Evolutionary conservation across 2,329 filamentous ascomycete species (phyloP), one percentile per base, ranked within the genome.

Genomic region (Beauveria sp.): DNA sequence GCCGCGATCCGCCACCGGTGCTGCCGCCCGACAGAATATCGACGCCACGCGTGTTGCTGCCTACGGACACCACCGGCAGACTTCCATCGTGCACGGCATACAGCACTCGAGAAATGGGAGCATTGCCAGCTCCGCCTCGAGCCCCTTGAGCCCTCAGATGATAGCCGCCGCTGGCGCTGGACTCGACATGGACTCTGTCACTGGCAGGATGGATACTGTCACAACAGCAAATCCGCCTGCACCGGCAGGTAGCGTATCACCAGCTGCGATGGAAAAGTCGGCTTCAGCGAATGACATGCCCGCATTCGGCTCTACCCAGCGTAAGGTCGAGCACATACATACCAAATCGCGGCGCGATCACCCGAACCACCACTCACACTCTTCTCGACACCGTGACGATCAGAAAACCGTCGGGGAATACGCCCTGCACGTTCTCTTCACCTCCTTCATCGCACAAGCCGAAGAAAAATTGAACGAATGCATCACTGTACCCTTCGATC

Each of bases 331-430:
- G 68, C 79, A 83, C 62, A 84, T 84, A 73, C 85, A 88, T 28
- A 87, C 84, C 64, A 90, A 84, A 71, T 78, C 84, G 52, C 85
- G 88, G 66, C 84, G 88, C 68, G 89, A 92, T 64, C 87, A 91
- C 70, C 78, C 81, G 7, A 88, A 89, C 69, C 86, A 92, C 69
- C 88, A 87, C 67, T 90, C 90, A 18, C 87, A 91, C 69, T 93
- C 90, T 41, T 87, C 87, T 55, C 82, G 85, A 60, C 84, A 88
- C 68, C 80, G 85, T 66, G 84, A 88, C 58, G 91, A 96, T 65
- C 84, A 89, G 65, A 96, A 93, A 75, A 97, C 92, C 0, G 92
- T 97, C n/a, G 92, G 92, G 60, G 94, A 99, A 78, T 97, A 96
- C 82, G 94, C 94, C 22, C 79, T 99, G 63, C 93, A 97, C 75